These are phyloP conservation scores for Echinochloa phyllopogon DNA, from an alignment of 176 grass and related monocot genomes.

Conservation along the genomic window DNA sequence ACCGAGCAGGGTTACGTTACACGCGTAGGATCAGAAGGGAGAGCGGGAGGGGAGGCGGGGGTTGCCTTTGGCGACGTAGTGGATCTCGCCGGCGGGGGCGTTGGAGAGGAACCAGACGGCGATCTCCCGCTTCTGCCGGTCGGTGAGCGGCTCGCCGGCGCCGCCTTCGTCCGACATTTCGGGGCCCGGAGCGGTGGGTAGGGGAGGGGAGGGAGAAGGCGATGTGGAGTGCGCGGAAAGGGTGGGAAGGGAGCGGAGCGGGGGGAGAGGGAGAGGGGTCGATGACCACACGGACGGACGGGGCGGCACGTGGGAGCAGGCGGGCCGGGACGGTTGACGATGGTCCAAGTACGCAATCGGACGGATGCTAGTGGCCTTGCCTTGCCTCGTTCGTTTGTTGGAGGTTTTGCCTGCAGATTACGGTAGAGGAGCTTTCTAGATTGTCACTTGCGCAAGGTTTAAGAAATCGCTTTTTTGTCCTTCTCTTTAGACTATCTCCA, in stretches of 20 bases:
- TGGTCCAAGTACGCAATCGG: constrained; percentile 36
- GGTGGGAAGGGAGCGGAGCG: background rate
- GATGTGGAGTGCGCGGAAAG: constrained; percentile 25
- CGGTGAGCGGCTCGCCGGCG: constrained; percentile 61
- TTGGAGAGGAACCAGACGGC: constrained; percentile 95
- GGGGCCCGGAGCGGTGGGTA: constrained; percentile 11
- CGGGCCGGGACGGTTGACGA: constrained; percentile 39
- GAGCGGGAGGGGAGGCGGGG: background rate
- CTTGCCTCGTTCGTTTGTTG: background rate
- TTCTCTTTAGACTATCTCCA: no score
- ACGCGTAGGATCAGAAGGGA: background rate
- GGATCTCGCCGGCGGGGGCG: constrained; percentile 95
- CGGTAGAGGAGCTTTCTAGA: background rate
- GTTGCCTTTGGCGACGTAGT: constrained; percentile 95
- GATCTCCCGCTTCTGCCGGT: constrained; percentile 82
- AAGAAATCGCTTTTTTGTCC: no score
- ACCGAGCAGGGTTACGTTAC: background rate
- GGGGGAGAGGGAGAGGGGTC: background rate
- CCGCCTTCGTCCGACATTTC: constrained; percentile 81
- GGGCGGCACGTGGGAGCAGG: constrained; percentile 38
- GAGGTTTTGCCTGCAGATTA: background rate
- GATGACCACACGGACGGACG: constrained; percentile 40
- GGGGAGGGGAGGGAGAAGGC: background rate
- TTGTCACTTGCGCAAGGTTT: background rate
- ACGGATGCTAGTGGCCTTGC: no score